Base-by-base conservation (phyloP, 768 basidiomycete genomes). In the Zangia roseola region DNA sequence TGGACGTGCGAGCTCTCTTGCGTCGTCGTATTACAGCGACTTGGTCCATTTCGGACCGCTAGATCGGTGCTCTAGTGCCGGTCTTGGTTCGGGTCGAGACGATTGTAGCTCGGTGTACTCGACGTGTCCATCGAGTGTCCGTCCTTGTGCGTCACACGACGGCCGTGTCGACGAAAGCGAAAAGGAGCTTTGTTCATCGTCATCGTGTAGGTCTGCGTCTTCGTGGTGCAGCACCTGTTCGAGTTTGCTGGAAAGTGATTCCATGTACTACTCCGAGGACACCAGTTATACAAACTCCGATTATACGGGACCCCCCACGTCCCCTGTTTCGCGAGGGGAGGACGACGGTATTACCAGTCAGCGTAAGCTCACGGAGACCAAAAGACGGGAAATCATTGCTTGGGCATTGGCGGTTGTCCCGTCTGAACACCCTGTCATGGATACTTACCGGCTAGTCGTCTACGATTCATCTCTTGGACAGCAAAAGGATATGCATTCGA, bases 191-290 rank as follows among this genome's bases (percentile, higher is more conserved):
- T 45, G 39, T n/a, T 51, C 52, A 24, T 51, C 53, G 4, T 51
- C 52, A 24, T 51, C 53, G 4, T 38, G 43, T 31, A 14, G 31
- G 41, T 55, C 56, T 5, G 49, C 25, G 39, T 53, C 54, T 33
- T 61, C 61, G 9, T 53, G 14, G 19, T 66, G 63, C 41, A 61
- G 64, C 42, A 61, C 54, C 39, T 66, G 59, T 34, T 55, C 41
- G 19, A 54, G 53, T 35, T 38, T 34, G 35, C 35, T 40, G 33
- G 53, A 40, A 23, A 55, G 54, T 10, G 33, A 45, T 43, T 58
- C 54, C n/a, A 23, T 35, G 28, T 36, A 20, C 34, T 53, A 20
- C 33, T 53, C 56, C 1, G 52, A 43, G 17, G 46, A 33, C 24
- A 48, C 46, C 25, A 13, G 34, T 43, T 28, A 42, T 19, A 41